phyloP scores from a whole-genome alignment of 1,139 yeast species.

The Magnusiomyces suaveolens region DNA sequence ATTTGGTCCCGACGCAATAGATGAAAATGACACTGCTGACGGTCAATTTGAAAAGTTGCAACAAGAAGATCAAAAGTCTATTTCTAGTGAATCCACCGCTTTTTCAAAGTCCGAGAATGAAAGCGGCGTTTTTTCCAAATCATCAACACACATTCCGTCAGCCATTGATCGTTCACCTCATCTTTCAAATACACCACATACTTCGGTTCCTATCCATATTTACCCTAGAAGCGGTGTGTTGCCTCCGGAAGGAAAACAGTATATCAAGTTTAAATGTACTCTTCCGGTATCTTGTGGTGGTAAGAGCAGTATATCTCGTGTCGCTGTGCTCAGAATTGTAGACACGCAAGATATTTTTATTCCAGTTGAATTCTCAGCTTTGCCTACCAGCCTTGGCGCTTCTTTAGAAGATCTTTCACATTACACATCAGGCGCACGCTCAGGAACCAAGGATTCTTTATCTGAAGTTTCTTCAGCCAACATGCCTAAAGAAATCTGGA shows the following conservation, averaged over 20 bases:
- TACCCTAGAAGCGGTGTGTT: slow-evolving; percentile 21
- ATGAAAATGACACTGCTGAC: slow-evolving; percentile 3
- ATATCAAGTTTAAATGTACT: slow-evolving; percentile 10
- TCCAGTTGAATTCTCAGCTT: slow-evolving; percentile 24
- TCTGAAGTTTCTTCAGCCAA: slow-evolving; percentile 17
- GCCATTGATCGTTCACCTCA: not conserved
- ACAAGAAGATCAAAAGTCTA: slow-evolving; percentile 18
- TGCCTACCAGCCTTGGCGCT: slow-evolving; percentile 30
- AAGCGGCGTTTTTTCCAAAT: not conserved
- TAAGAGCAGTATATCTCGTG: slow-evolving; percentile 17
- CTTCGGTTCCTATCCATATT: slow-evolving; percentile 10
- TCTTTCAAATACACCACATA: not conserved
- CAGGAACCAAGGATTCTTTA: slow-evolving; percentile 16
- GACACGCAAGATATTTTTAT: slow-evolving; percentile 32
- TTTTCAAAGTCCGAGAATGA: not conserved
- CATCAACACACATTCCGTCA: not conserved
- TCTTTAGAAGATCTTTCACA: slow-evolving; percentile 25
- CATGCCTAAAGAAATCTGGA: slow-evolving; percentile 31
- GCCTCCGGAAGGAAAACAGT: slow-evolving; percentile 25
- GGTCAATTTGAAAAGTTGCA: not conserved
- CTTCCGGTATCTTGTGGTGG: not conserved
- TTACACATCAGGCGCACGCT: slow-evolving; percentile 27
- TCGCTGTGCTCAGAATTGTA: slow-evolving; percentile 25
- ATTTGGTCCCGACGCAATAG: slow-evolving; percentile 6
- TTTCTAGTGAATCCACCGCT: slow-evolving; percentile 2